Base-by-base conservation (phyloP, 1,139 yeast species). In the Pichia sp. region DNA sequence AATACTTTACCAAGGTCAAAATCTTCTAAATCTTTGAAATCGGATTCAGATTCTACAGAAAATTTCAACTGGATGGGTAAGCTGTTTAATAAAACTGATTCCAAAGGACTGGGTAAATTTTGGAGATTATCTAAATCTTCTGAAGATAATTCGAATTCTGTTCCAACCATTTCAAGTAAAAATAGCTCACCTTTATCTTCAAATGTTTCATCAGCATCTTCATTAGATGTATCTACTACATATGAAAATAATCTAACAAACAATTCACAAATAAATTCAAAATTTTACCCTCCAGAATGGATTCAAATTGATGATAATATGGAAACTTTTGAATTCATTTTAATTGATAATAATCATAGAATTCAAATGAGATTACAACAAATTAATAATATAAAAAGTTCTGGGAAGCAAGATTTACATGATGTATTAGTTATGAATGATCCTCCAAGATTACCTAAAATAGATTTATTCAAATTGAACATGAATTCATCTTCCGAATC, bases 271-370 rank as follows among this genome's bases (percentile, higher is more conserved):
- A 39, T 39, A 28, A 43, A 31, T 11, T n/a, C n/a, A n/a, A n/a
- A n/a, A n/a, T n/a, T n/a, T n/a, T 35, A 50, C 8, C 58, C 59
- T 7, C 57, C 56, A 2, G 60, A 57, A 38, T 43, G 53, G 36
- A 36, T 36, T 17, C 26, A 41, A 22, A 28, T 44, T 34, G 26
- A 31, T 35, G 36, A 50, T 47, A 35, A 48, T 48, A 41, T 33
- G n/a, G 47, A 51, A 8, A 9, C 14, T 11, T 56, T 38, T 41
- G 53, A 52, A 40, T 57, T 56, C 37, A 51, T 45, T 23, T 33
- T 57, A 14, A 46, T 50, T 8, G 43, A 40, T 33, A 48, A 56
- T 40, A 58, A 54, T 11, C 4, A 14, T 5, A 56, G 52, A 39
- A 32, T 55, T 5, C 48, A 43, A 28, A 32, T 40, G 3, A 42